These are phyloP conservation scores for Colletotrichum echinochloae DNA, from an alignment of 2,329 filamentous ascomycete species.

Conservation along the genomic window DNA sequence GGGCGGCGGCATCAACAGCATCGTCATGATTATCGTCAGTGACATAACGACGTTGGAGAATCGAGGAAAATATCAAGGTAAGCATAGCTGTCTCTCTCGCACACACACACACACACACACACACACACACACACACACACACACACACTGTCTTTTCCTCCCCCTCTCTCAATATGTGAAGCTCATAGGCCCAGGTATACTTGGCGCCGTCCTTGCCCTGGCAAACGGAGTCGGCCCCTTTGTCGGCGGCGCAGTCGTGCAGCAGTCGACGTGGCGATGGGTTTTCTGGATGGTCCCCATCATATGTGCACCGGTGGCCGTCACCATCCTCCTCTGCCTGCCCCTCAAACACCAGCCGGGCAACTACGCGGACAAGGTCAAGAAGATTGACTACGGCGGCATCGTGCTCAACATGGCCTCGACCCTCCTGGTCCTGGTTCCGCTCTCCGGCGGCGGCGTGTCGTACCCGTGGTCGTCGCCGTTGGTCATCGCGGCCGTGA, in stretches of 20 bases:
- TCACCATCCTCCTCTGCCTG: slow-evolving; percentile 46
- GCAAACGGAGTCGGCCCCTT: slow-evolving; percentile 54
- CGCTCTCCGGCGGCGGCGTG: slow-evolving; percentile 46
- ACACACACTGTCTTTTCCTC: too few relatives aligned
- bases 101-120: too few relatives aligned
- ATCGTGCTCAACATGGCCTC: slow-evolving; percentile 46
- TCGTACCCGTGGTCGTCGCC: slow-evolving; percentile 46
- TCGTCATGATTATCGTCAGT: slow-evolving; percentile 53
- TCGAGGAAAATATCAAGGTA: slow-evolving; percentile 49
- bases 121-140: too few relatives aligned
- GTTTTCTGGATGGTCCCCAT: slow-evolving; percentile 47
- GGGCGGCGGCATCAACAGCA: slow-evolving; percentile 50
- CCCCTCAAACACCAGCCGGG: slow-evolving; percentile 44
- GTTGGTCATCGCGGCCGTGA: slow-evolving; percentile 44
- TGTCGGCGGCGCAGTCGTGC: slow-evolving; percentile 48
- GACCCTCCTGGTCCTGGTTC: slow-evolving; percentile 45
- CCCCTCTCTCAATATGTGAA: neutral
- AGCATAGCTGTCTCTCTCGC: too few relatives aligned
- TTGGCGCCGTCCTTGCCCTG: slow-evolving; percentile 47
- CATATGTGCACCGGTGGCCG: slow-evolving; percentile 41
- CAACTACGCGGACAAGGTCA: slow-evolving; percentile 45
- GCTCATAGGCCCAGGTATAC: slow-evolving; percentile 31
- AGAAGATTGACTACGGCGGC: slow-evolving; percentile 47
- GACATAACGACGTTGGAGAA: slow-evolving; percentile 53
- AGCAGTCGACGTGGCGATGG: slow-evolving; percentile 49